Conservation (phyloP, 768 basidiomycete genomes). For the Xanthoconium stramineum region DNA sequence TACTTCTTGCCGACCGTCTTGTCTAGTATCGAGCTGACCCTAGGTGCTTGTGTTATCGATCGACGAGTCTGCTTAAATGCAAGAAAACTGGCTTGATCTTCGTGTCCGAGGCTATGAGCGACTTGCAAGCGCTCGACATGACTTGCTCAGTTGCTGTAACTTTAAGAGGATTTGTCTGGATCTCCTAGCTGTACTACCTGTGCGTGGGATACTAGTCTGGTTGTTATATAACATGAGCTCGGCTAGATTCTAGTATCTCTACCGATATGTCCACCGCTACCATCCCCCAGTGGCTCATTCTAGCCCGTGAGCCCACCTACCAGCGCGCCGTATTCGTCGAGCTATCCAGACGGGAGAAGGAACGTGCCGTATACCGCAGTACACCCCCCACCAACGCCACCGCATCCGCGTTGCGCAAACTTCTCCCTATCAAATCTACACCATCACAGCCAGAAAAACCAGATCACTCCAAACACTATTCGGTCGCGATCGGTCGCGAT, state of each 20-base stretch:
- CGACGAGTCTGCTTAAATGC: slow-evolving; percentile 16
- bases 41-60: slow-evolving; percentile 26
- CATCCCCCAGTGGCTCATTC: slow-evolving; percentile 18
- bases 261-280: slow-evolving; percentile 9
- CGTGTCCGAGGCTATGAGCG: slow-evolving; percentile 23
- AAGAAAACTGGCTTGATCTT: slow-evolving; percentile 39
- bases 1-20: slow-evolving; percentile 69
- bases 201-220: slow-evolving; percentile 16
- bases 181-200: neutral
- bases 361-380: slow-evolving; percentile 31
- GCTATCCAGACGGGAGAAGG: slow-evolving; percentile 38
- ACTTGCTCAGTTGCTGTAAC: too few relatives aligned
- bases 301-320: slow-evolving; percentile 7
- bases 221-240: neutral
- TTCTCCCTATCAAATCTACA: slow-evolving; percentile 2
- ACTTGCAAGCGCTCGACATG: slow-evolving; percentile 22
- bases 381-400: slow-evolving; percentile 9
- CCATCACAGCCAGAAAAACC: slow-evolving; percentile 9
- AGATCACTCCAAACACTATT: slow-evolving; percentile 46
- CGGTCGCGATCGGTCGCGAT: slow-evolving; percentile 47
- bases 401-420: slow-evolving; percentile 2
- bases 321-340: slow-evolving; percentile 32
- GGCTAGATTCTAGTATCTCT: neutral
- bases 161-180: too few relatives aligned
- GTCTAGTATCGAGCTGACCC: slow-evolving; percentile 79